These are phyloP conservation scores for Lonicera japonica DNA, from an alignment of 129 eudicot species.

Conservation along the genomic window DNA sequence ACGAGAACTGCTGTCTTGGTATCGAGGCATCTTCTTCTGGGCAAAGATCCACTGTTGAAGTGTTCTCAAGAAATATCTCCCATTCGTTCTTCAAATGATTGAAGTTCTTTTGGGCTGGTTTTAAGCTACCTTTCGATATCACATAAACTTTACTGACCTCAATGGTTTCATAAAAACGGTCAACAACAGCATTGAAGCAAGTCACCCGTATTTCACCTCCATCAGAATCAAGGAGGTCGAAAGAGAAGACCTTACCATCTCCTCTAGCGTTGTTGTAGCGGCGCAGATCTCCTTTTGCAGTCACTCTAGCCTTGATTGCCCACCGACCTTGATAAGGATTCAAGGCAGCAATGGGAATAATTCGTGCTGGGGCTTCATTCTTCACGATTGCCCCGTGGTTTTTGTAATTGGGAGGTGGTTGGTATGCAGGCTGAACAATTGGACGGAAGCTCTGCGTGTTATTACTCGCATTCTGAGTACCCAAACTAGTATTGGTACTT, in stretches of 20 bases:
- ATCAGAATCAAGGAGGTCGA: slow-evolving; percentile 92
- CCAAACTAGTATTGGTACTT: slow-evolving; percentile 13
- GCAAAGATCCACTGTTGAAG: slow-evolving; percentile 81
- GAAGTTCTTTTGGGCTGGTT: slow-evolving; percentile 84
- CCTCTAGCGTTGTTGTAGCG: slow-evolving; percentile 92
- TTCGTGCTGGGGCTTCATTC: slow-evolving; percentile 96
- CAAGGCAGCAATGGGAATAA: slow-evolving; percentile 81
- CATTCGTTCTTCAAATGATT: slow-evolving; percentile 91
- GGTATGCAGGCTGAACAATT: slow-evolving; percentile 88
- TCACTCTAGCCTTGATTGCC: slow-evolving; percentile 97
- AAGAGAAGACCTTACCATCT: slow-evolving; percentile 94
- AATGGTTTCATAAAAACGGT: slow-evolving; percentile 68
- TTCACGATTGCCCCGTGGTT: slow-evolving; percentile 84
- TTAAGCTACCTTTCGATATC: slow-evolving; percentile 90
- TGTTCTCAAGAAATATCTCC: slow-evolving; percentile 76
- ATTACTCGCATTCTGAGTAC: slow-evolving; percentile 23
- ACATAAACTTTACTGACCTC: slow-evolving; percentile 82
- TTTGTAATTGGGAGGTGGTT: slow-evolving; percentile 90
- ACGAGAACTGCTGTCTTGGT: slow-evolving; percentile 81
- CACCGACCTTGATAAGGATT: slow-evolving; percentile 99
- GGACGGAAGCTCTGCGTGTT: slow-evolving; percentile 54
- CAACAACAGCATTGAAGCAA: slow-evolving; percentile 89
- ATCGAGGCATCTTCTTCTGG: slow-evolving; percentile 88
- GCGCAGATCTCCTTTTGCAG: slow-evolving; percentile 87
- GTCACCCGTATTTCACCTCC: slow-evolving; percentile 96